Evolutionary conservation across 257 asterid genomes (phyloP), one percentile per base, ranked within the genome.

Genomic region (Salvia miltiorrhiza): DNA sequence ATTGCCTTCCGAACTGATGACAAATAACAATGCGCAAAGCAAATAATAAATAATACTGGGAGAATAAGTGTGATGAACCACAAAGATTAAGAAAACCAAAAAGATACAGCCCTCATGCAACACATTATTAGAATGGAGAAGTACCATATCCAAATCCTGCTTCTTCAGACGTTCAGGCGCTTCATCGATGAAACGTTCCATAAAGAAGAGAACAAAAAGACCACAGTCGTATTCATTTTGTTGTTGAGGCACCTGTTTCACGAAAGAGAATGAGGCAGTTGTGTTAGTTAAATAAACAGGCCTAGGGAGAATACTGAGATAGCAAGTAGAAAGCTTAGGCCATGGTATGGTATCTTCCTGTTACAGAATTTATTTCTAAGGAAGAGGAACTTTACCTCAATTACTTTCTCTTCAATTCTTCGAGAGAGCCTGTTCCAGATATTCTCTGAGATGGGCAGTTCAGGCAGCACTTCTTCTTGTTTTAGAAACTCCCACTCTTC

Each of bases 191-290:
- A 94, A 94, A 37, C 92, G 90, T 73, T 94, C 92, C 73, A 91
- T 91, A 70, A 85, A 94, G 86, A 72, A 86, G 43, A 94, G 96
- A 81, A 91, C 97, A 58, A 94, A 94, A 33, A 90, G 75, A 50
- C 99, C 99, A 76, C 99, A 94, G 56, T 94, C 99, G 55, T 83
- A 88, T 2, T 83, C 95, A 66, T 94, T 94, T 61, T 58, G 81
- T 68, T 94, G 99, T 69, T 77, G 96, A 13, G 99, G 99, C 23
- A 94, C 99, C 99, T 93, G 87, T 69, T 74, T 71, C 62, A 52
- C 41, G 48, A 47, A 69, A 64, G 49, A 57, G 40, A 69, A 74
- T 24, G 65, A 26, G 54, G 24, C 49, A 70, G 43, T 49, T 41
- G 65, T n/a, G 21, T 73, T 60, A 52, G 65, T n/a, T 30, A 9